Conservation (phyloP, 1,284 basidiomycete genomes). For the Rhodotorula sp. region DNA sequence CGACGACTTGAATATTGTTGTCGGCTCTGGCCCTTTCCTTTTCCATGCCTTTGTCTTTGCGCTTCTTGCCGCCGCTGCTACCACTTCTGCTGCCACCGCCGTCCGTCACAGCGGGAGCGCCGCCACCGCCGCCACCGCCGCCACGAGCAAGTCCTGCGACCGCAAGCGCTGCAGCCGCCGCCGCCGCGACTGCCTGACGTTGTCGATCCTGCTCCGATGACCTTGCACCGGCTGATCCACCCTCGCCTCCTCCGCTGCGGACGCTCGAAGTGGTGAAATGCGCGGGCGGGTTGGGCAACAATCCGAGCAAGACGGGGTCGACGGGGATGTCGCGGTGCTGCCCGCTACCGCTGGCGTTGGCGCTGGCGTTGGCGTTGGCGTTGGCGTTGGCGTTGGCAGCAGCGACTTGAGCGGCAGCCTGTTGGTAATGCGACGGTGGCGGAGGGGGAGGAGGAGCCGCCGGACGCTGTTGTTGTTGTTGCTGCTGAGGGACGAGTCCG, state of each 20-base stretch:
- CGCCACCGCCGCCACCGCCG: no score
- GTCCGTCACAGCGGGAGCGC: no score
- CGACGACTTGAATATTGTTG: background rate
- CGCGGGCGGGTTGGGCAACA: background rate
- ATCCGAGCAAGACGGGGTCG: conserved; percentile 8
- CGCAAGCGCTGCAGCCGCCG: no score
- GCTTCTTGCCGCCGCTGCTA: conserved; percentile 20
- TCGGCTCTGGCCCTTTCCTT: background rate
- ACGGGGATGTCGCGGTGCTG: conserved; percentile 16
- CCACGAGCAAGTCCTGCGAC: no score
- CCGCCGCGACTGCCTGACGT: no score
- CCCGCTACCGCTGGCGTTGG: background rate
- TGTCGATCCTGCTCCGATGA: no score
- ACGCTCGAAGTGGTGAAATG: background rate
- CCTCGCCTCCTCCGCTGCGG: background rate
- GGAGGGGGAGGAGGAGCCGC: background rate
- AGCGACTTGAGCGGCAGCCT: no score
- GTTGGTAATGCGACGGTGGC: background rate
- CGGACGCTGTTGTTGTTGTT: background rate
- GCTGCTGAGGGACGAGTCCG: conserved; percentile 3
- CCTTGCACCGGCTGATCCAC: conserved; percentile 9
- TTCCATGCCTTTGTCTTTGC: conserved; percentile 13
- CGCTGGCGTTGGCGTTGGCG: background rate
- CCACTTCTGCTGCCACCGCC: background rate
- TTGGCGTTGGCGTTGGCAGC: background rate